A percentile compares a stretch with the other conserved stretches of the same genome.
Conservation (phyloP, 139 green algal genomes). For the Bryopsis sp. region DNA sequence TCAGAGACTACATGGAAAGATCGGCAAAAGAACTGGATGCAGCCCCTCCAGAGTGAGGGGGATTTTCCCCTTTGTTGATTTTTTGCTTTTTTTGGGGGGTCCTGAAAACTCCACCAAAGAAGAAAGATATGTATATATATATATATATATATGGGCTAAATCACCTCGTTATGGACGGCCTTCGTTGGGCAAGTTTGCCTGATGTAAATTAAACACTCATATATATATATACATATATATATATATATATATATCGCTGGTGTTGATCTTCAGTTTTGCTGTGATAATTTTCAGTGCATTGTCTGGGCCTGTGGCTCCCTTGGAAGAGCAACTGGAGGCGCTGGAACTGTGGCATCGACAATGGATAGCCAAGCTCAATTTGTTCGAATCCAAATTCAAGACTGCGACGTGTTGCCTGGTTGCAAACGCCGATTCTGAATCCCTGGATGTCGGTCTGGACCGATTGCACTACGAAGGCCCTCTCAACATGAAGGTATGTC, state of each 20-base stretch:
- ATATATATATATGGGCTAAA: no score
- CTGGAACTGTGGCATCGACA: conserved; percentile 4
- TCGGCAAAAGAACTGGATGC: conserved; percentile 10
- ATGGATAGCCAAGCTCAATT: neutral
- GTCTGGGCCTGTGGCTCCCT: no score
- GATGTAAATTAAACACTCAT: neutral
- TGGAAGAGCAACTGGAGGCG: conserved; percentile 12
- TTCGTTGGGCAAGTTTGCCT: no score
- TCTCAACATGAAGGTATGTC: conserved; percentile 5
- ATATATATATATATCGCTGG: neutral
- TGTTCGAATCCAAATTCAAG: conserved; percentile 18
- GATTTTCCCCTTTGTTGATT: no score
- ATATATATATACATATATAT: neutral
- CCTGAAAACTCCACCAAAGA: no score
- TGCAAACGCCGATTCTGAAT: neutral
- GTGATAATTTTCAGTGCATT: no score
- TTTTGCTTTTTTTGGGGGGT: no score
- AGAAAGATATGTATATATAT: no score
- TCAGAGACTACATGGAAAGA: conserved; percentile 16
- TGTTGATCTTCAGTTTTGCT: neutral
- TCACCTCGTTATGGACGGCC: no score
- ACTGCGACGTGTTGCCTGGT: neutral
- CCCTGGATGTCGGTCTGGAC: conserved; percentile 16
- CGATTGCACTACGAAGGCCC: conserved; percentile 8
- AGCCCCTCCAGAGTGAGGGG: neutral